phyloP scores from a whole-genome alignment of 345 rosid species.

The Acer saccharum region DNA sequence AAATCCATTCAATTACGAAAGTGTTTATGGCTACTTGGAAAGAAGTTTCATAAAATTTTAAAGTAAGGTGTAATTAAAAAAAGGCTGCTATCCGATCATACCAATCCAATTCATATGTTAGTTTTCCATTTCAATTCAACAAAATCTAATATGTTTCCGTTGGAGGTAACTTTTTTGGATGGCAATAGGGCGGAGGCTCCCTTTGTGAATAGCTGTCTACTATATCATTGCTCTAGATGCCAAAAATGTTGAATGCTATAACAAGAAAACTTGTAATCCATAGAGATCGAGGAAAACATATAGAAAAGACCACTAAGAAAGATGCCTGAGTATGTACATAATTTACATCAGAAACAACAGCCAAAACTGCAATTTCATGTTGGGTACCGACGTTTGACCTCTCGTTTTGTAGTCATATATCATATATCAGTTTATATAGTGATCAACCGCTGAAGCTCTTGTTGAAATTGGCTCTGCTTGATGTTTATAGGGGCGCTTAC shows the following conservation, averaged over 20 bases:
- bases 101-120: too few species aligned
- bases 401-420: slow-evolving; percentile 1
- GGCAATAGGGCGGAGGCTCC: too few species aligned
- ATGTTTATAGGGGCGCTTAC: neutral
- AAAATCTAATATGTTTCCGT: too few species aligned
- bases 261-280: neutral
- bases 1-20: too few species aligned
- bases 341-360: slow-evolving; percentile 23
- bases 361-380: neutral
- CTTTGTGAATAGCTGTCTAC: neutral
- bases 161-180: too few species aligned
- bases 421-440: neutral
- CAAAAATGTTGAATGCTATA: neutral
- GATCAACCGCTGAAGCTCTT: neutral
- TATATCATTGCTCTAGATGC: neutral
- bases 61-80: too few species aligned
- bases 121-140: too few species aligned
- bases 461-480: neutral
- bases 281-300: neutral
- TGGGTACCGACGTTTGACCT: neutral
- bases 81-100: too few species aligned
- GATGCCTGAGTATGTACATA: slow-evolving; percentile 27
- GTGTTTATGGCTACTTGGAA: too few species aligned
- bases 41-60: too few species aligned
- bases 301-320: neutral